phyloP scores from a whole-genome alignment of 768 basidiomycete species.

The Phaffia australis region DNA sequence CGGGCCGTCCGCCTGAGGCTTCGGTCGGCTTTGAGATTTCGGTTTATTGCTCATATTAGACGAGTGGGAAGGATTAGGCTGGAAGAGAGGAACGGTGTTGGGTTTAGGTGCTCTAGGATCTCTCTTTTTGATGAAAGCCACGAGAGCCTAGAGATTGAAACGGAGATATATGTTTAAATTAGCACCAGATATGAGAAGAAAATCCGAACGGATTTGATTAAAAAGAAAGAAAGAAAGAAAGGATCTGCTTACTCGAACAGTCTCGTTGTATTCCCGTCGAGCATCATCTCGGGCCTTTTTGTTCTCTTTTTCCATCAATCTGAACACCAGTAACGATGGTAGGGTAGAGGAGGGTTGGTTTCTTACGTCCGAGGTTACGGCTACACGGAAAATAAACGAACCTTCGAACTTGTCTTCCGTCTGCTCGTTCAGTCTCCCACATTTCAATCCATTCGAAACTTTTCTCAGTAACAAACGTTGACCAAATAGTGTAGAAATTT shows the following conservation, averaged over 20 bases:
- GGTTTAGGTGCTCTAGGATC: conserved; percentile 24
- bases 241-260: conserved; percentile 54
- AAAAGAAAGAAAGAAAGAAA: neutral
- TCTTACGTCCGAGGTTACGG: neutral
- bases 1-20: neutral
- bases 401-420: conserved; percentile 74
- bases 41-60: too few species aligned
- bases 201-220: neutral
- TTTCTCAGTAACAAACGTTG: conserved; percentile 74
- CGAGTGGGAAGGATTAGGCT: neutral
- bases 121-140: conserved; percentile 22
- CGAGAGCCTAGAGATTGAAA: conserved; percentile 40
- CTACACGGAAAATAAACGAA: conserved; percentile 33
- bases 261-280: conserved; percentile 83
- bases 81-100: neutral
- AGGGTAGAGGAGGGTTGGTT: neutral
- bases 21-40: neutral
- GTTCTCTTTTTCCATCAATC: conserved; percentile 92
- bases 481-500: conserved; percentile 75
- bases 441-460: conserved; percentile 78
- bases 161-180: conserved; percentile 35
- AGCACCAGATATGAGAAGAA: neutral
- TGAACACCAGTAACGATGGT: conserved; percentile 30
- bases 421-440: conserved; percentile 73
- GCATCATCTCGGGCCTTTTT: conserved; percentile 81